A percentile compares a stretch with the other conserved stretches of the same genome.
phyloP scores from a whole-genome alignment of 345 rosid genomes.

The Rhizophora mangle region DNA sequence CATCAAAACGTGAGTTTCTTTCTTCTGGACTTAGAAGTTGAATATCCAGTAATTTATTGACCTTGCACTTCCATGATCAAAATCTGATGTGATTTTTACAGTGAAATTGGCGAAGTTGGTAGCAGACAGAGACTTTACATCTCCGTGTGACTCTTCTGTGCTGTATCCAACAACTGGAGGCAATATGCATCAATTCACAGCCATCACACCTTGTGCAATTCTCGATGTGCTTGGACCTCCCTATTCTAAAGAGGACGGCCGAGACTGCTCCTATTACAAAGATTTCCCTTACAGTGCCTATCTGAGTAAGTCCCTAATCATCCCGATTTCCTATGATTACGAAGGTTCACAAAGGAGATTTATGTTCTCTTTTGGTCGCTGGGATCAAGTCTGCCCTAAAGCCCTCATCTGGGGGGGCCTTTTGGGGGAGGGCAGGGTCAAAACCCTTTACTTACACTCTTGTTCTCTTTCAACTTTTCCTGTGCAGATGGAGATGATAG shows the following conservation, averaged over 20 bases:
- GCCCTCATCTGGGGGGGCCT: no score
- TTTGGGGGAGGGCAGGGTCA: no score
- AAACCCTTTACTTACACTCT: background rate
- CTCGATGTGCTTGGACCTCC: slow-evolving; percentile 81
- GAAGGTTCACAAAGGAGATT: no score
- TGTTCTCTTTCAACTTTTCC: background rate
- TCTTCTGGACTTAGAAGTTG: background rate
- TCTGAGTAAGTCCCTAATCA: slow-evolving; percentile 34
- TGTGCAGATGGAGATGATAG: slow-evolving; percentile 40
- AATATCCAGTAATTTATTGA: background rate
- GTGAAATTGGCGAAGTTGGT: slow-evolving; percentile 48
- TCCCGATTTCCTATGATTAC: no score
- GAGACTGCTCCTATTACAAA: slow-evolving; percentile 59
- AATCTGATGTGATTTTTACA: slow-evolving; percentile 19
- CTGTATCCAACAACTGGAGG: slow-evolving; percentile 74
- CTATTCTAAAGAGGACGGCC: slow-evolving; percentile 50
- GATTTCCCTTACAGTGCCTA: slow-evolving; percentile 32
- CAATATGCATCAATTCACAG: slow-evolving; percentile 65
- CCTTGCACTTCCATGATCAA: background rate
- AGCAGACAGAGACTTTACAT: slow-evolving; percentile 31
- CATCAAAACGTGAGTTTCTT: slow-evolving; percentile 35
- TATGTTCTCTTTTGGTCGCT: no score
- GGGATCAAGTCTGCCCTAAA: background rate
- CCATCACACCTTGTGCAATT: slow-evolving; percentile 56
- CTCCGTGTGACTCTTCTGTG: slow-evolving; percentile 64